A percentile compares a stretch with the other conserved stretches of the same genome.
These are phyloP conservation scores for Setaria italica DNA, from an alignment of 202 grass and related monocot genomes.

Conservation along the genomic window DNA sequence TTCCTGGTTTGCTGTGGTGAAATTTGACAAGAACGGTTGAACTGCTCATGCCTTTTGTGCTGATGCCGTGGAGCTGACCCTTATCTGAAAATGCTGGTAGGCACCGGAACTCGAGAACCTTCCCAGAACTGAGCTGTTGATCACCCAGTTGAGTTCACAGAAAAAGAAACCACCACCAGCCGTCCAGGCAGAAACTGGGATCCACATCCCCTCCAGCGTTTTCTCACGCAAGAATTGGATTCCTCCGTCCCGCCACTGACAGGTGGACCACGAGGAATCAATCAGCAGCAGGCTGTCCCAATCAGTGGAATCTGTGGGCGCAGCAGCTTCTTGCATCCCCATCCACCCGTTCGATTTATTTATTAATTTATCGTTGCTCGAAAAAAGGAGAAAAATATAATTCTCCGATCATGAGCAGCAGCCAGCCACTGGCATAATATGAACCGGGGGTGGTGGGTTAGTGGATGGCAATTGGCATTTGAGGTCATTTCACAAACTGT, in stretches of 20 bases:
- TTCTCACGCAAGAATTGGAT: conserved; percentile 44
- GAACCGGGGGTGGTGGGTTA: not conserved
- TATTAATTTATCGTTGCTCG: conserved; percentile 27
- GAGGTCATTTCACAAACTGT: not conserved
- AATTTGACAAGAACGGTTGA: not conserved
- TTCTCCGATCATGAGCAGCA: conserved; percentile 28
- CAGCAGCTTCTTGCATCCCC: conserved; percentile 4
- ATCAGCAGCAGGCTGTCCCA: conserved; percentile 33
- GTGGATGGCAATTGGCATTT: conserved; percentile 45
- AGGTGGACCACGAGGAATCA: conserved; percentile 37
- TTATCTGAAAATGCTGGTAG: not conserved
- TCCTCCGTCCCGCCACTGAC: conserved; percentile 22
- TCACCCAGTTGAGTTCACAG: not conserved
- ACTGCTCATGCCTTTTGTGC: not conserved
- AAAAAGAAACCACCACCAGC: not conserved
- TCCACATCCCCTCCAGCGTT: not conserved
- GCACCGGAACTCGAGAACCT: conserved; percentile 17
- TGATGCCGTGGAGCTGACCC: not conserved
- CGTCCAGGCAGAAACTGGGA: not conserved
- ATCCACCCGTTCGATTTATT: not conserved
- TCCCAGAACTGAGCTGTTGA: not conserved
- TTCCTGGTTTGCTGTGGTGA: not conserved
- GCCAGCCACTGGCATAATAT: not conserved
- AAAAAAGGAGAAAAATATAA: conserved; percentile 13
- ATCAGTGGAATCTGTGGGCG: conserved; percentile 39